Conservation (phyloP, 1,284 basidiomycete species). For the Papiliotrema laurentii region DNA sequence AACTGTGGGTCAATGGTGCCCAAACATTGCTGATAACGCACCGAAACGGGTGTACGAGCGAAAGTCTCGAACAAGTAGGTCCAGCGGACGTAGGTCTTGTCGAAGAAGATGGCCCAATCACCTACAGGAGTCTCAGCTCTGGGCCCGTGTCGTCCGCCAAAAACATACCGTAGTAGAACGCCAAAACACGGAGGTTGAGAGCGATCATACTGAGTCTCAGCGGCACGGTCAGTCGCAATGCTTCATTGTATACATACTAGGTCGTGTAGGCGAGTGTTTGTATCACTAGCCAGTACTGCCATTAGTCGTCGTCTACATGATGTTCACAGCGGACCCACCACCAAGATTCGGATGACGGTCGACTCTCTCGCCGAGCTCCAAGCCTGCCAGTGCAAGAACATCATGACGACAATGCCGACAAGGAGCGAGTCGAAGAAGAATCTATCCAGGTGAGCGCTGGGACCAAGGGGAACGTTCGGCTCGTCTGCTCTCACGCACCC, state of each 20-base stretch:
- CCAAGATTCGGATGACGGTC: neutral
- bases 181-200: constrained; percentile 2
- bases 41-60: constrained; percentile 3
- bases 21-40: neutral
- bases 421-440: constrained; percentile 9
- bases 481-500: constrained; percentile 5
- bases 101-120: constrained; percentile 3
- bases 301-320: neutral
- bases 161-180: neutral
- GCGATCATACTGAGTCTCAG: neutral
- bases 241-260: neutral
- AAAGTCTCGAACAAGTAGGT: neutral
- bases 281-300: neutral
- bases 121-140: no score
- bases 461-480: neutral
- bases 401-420: constrained; percentile 2
- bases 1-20: neutral
- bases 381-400: constrained; percentile 2
- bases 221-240: neutral
- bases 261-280: neutral
- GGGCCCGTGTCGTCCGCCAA: no score
- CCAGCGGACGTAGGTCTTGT: neutral
- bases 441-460: neutral
- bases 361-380: neutral
- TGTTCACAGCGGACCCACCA: neutral